Evolutionary conservation across 768 basidiomycete genomes (phyloP), one percentile per base, ranked within the genome.

Genomic region (Tylopilus felleus): DNA sequence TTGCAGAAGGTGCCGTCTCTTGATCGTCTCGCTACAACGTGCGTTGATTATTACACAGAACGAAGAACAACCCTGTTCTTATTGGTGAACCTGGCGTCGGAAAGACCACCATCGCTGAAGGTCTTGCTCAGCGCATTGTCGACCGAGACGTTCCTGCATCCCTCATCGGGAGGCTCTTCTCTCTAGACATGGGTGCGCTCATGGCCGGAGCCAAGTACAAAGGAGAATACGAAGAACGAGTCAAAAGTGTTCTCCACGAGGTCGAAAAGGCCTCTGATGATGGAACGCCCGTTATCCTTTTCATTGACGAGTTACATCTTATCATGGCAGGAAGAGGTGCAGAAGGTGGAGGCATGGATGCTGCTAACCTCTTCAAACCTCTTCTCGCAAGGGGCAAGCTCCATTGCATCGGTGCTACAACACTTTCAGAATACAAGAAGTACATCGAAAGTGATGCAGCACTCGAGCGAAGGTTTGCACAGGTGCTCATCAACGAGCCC

Each of bases 61-160:
- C 93, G 3, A 98, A 98, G 72, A 95, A 94, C 66, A 97, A 96
- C 63, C 93, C 96, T n/a, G 92, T 97, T 38, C 83, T 98, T 23
- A 93, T 98, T 61, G 95, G 94, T 57, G 93, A 92, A 72, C 90
- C 90, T 44, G 90, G 96, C 69, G 93, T 96, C 22, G 96, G 96
- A 5, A 99, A 99, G 74, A 97, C 95, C 1, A 84, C 93, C 22
- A 90, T 98, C 49, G 93, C 86, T 7, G 96, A 99, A 76, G 94
- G 93, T 38, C 84, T 99, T 7, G 95, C 96, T 0, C 95, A 96
- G 67, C 85, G 96, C 43, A 96, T 98, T 56, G 84, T 97, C 62
- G 93, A 94, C 61, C 85, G 93, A 46, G 95, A 98, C 71, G 92
- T 94, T 8, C 93, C 93, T 21, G 80, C 79, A 16, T 81, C 77